A percentile compares a stretch with the other conserved stretches of the same genome.
Conservation (phyloP, 1,139 yeast genomes). For the Suhomyces bolitotheri region DNA sequence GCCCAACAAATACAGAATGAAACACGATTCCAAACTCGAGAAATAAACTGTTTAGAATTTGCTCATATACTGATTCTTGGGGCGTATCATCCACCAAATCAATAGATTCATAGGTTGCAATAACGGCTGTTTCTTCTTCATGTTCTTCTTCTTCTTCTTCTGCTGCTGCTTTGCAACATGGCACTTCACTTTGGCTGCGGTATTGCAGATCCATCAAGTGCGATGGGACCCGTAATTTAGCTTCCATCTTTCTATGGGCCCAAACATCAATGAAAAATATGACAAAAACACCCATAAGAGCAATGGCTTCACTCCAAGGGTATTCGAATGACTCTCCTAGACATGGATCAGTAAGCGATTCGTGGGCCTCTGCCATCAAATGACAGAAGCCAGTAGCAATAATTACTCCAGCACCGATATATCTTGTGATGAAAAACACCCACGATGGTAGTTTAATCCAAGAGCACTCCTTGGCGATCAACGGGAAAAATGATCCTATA, state of each 20-base stretch:
- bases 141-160: too few relatives aligned
- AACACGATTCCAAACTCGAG: constrained; percentile 43
- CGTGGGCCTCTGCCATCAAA: constrained; percentile 31
- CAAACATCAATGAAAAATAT: constrained; percentile 34
- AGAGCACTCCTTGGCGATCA: constrained; percentile 24
- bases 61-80: constrained; percentile 17
- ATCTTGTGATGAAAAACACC: constrained; percentile 30
- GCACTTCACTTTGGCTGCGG: too few relatives aligned
- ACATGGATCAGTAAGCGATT: constrained; percentile 33
- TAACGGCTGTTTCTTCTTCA: too few relatives aligned
- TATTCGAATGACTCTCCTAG: constrained; percentile 37
- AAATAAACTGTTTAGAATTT: constrained; percentile 28
- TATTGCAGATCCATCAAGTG: too few relatives aligned
- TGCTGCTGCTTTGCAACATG: too few relatives aligned
- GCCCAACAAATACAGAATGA: constrained; percentile 44
- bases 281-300: constrained; percentile 38
- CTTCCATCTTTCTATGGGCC: constrained; percentile 26
- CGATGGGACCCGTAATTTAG: too few relatives aligned
- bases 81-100: too few relatives aligned
- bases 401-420: constrained; percentile 38
- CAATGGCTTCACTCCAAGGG: constrained; percentile 45
- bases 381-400: constrained; percentile 39
- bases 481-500: constrained; percentile 34
- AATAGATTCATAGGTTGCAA: too few relatives aligned
- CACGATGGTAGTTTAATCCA: constrained; percentile 26